These are phyloP conservation scores for Pseudocercospora cruenta DNA, from an alignment of 2,329 filamentous ascomycete genomes.

Conservation along the genomic window DNA sequence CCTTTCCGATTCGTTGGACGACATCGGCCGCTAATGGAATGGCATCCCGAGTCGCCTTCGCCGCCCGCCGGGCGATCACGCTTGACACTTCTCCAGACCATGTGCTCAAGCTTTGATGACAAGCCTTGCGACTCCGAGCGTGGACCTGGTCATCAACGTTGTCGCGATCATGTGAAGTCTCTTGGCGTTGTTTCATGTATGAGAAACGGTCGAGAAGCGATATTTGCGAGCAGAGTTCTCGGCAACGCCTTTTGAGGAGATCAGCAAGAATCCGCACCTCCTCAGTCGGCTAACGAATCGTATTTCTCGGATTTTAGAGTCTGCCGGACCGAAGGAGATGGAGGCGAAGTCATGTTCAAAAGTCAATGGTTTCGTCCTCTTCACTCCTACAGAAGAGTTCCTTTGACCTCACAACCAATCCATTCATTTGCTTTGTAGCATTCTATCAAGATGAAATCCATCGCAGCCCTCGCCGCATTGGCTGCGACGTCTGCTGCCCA, in stretches of 20 bases:
- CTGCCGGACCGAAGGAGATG: background rate
- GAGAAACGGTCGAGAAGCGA: too few species aligned
- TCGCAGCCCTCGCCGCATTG: background rate
- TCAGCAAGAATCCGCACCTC: background rate
- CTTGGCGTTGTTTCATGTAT: background rate
- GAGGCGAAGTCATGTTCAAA: background rate
- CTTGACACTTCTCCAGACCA: background rate
- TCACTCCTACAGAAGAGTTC: background rate
- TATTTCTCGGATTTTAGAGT: background rate
- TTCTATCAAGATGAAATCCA: slow-evolving; percentile 17
- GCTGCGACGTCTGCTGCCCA: background rate
- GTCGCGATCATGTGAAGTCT: background rate
- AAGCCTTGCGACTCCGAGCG: background rate
- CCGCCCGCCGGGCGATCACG: background rate
- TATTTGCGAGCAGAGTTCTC: background rate
- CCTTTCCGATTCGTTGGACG: background rate
- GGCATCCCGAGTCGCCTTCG: background rate
- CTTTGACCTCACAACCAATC: too few species aligned
- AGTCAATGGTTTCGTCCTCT: background rate
- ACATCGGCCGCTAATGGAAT: background rate
- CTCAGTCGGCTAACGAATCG: background rate
- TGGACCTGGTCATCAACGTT: background rate
- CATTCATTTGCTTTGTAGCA: too few species aligned
- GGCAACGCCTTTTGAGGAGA: background rate
- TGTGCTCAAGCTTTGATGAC: background rate